Evolutionary conservation across 2,329 filamentous ascomycete species (phyloP).

Genomic region (Phyllosticta paracitricarpa): DNA sequence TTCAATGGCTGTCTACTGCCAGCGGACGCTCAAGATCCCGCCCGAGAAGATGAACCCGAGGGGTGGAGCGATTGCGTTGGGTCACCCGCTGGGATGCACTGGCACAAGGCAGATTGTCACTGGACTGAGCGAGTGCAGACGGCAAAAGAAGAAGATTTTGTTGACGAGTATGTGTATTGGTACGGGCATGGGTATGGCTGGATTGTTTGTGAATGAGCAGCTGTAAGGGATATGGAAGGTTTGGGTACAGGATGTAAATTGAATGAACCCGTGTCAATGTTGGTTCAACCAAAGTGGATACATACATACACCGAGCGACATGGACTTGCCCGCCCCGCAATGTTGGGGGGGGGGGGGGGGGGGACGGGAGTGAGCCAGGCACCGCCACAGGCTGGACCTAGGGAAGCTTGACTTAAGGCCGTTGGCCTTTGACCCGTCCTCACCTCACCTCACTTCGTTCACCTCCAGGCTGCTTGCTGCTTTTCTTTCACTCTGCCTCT

Average conservation of each 20-base stretch:
- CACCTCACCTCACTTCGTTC: not conserved
- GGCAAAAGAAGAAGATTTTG: slow-evolving; percentile 81
- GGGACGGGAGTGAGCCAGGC: not conserved
- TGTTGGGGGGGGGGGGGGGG: too few relatives aligned
- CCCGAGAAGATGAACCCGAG: slow-evolving; percentile 70
- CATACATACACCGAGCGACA: too few relatives aligned
- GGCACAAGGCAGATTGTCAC: slow-evolving; percentile 79
- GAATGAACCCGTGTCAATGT: not conserved
- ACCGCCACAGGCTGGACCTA: not conserved
- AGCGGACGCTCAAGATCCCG: slow-evolving; percentile 55
- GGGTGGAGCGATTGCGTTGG: slow-evolving; percentile 73
- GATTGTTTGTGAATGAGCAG: slow-evolving; percentile 56
- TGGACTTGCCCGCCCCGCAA: too few relatives aligned
- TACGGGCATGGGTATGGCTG: slow-evolving; percentile 58
- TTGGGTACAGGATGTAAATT: not conserved
- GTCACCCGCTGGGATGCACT: slow-evolving; percentile 72
- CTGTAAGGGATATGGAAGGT: not conserved
- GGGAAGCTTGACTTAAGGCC: not conserved
- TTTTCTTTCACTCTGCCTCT: not conserved
- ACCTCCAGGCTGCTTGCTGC: not conserved
- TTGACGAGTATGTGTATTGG: slow-evolving; percentile 84
- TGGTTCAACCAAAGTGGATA: too few relatives aligned
- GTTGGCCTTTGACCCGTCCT: not conserved
- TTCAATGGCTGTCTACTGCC: slow-evolving; percentile 93
- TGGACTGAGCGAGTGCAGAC: slow-evolving; percentile 71